Evolutionary conservation across 345 rosid genomes (phyloP), one percentile per base, ranked within the genome.

Genomic region (Turritis glabra): DNA sequence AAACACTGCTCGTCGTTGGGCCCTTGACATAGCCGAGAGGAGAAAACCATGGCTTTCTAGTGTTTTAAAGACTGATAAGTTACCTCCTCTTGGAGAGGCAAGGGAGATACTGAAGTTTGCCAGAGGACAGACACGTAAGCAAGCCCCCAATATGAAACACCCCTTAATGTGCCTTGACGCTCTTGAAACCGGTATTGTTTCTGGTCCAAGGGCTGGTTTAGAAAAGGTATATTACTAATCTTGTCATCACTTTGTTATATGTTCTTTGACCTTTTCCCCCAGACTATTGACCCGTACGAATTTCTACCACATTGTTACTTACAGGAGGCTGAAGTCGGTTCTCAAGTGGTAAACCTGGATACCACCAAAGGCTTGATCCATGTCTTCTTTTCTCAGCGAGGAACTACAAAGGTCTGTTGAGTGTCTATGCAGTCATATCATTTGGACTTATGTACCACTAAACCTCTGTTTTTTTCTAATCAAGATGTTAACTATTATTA

Each of bases 41-140:
- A 90, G 82, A 79, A 95, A 74, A 69, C 97, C 99, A 22, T 92
- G 99, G 99, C 79, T 92, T 78, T 75, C 84, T 54, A 90, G 89
- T 77, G 85, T 95, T 74, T 84, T 82, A 63, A 92, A 69, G 83
- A 89, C 97, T 18, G 90, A 88, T 77, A 95, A 88, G 80, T 67
- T 95, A 71, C 93, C 89, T 72, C 72, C 99, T 55, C 93, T 92
- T 69, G 93, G 90, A 37, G 97, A 95, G 76, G 97, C 96, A 60
- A 85, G 91, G 80, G 91, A 95, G 77, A 92, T 90, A 76, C 79
- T 92, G 80, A 87, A 84, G 67, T 90, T 92, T 86, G 97, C 85
- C 6, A 87, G 91, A 80, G 86, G 73, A 25, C 92, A 95, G 76
- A 82, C 86, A 46, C 86, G 71, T 48, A 92, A 81, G 81, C 92